Evolutionary conservation across 2,329 filamentous ascomycete genomes (phyloP).

Genomic region (Pyrenochaeta sp.): DNA sequence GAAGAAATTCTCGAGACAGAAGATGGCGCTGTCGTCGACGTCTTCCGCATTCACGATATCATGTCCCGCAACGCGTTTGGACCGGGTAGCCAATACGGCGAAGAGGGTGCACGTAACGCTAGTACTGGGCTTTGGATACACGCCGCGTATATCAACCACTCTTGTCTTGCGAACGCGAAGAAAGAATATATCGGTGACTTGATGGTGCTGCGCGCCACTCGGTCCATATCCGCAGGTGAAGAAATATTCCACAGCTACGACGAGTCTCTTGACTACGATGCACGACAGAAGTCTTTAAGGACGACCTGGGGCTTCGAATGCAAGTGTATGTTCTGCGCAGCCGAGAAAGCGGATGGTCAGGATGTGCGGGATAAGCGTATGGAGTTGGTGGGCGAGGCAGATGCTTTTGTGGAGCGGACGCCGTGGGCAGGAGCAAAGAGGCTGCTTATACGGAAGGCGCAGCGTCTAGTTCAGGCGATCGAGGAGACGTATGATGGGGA

Average conservation of each 20-base stretch:
- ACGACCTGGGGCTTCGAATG: conserved; percentile 54
- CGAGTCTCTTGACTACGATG: conserved; percentile 42
- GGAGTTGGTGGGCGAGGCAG: conserved; percentile 31
- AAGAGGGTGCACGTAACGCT: conserved; percentile 28
- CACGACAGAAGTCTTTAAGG: conserved; percentile 37
- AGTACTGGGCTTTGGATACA: conserved; percentile 51
- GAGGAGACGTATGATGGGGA: conserved; percentile 34
- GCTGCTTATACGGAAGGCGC: conserved; percentile 30
- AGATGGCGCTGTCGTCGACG: conserved; percentile 55
- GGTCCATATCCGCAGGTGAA: conserved; percentile 32
- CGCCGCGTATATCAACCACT: conserved; percentile 55
- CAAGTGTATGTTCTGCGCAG: conserved; percentile 48
- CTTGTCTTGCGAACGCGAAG: conserved; percentile 51
- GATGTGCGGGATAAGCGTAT: conserved; percentile 29
- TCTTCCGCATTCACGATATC: conserved; percentile 57
- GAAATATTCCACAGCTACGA: conserved; percentile 39
- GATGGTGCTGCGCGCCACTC: conserved; percentile 50
- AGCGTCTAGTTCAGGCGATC: conserved; percentile 26
- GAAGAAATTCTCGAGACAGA: conserved; percentile 45
- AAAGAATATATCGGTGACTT: conserved; percentile 52
- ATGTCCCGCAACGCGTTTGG: conserved; percentile 57
- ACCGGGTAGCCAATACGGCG: conserved; percentile 35
- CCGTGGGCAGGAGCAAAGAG: conserved; percentile 38
- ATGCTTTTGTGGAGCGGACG: conserved; percentile 32
- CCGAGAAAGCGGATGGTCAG: conserved; percentile 38